These are phyloP conservation scores for Alternaria novae-zelandiae DNA, from an alignment of 2,329 filamentous ascomycete genomes.

Conservation along the genomic window DNA sequence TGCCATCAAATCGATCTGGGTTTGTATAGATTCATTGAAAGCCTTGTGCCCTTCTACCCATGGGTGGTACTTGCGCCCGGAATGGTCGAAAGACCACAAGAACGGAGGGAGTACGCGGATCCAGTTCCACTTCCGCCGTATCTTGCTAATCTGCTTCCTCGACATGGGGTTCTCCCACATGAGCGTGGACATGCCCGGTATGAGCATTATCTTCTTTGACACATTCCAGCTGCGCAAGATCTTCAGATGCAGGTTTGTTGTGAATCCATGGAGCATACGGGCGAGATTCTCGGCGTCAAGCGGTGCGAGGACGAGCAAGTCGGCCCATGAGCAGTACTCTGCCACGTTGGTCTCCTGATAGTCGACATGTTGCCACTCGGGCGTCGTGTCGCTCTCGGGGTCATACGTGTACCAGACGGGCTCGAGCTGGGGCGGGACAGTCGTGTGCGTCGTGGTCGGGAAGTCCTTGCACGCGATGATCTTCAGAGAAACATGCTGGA, in stretches of 20 bases:
- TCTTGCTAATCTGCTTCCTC: conserved; percentile 83
- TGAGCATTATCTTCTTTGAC: conserved; percentile 81
- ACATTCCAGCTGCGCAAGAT: conserved; percentile 86
- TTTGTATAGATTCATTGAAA: conserved; percentile 75
- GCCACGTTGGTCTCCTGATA: conserved; percentile 60
- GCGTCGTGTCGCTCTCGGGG: conserved; percentile 20
- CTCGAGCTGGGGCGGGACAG: conserved; percentile 35
- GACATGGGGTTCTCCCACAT: conserved; percentile 94
- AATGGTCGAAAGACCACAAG: conserved; percentile 76
- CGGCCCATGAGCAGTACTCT: conserved; percentile 84
- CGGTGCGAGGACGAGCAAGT: conserved; percentile 82
- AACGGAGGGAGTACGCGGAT: conserved; percentile 81
- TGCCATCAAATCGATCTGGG: conserved; percentile 76
- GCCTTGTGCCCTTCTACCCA: conserved; percentile 68
- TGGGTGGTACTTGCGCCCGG: conserved; percentile 56
- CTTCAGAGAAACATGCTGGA: conserved; percentile 64
- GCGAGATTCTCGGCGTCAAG: conserved; percentile 84
- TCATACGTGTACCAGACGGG: conserved; percentile 40
- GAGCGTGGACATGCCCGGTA: conserved; percentile 85
- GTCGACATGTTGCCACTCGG: conserved; percentile 35
- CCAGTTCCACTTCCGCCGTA: conserved; percentile 86
- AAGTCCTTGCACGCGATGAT: conserved; percentile 40
- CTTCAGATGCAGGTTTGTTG: conserved; percentile 80
- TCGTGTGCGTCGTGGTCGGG: conserved; percentile 26
- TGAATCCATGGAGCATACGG: conserved; percentile 85